phyloP scores from a whole-genome alignment of 2,329 filamentous ascomycete species.

The Trichoderma semiorbis region DNA sequence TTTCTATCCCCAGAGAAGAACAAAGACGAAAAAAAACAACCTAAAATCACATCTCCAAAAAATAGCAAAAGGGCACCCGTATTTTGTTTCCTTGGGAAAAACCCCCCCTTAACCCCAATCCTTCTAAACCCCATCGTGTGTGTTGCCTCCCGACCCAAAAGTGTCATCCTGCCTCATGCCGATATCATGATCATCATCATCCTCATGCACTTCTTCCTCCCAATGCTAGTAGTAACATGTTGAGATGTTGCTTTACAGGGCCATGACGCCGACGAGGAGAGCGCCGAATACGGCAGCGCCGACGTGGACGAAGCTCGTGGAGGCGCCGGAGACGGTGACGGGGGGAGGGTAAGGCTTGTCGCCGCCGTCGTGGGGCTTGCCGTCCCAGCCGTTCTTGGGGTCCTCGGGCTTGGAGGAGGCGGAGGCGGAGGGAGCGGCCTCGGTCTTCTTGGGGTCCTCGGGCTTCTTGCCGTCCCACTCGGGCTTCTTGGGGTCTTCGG shows the following conservation, averaged over 20 bases:
- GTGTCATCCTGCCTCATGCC: background rate
- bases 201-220: background rate
- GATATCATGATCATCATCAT: background rate
- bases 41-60: background rate
- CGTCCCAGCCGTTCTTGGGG: background rate
- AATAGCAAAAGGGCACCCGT: background rate
- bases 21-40: background rate
- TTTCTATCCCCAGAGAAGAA: conserved; percentile 11
- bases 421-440: background rate
- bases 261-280: conserved; percentile 28
- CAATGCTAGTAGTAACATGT: background rate
- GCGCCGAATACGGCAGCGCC: conserved; percentile 28
- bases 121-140: background rate
- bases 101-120: background rate
- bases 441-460: background rate
- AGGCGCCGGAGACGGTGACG: conserved; percentile 22
- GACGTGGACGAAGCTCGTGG: conserved; percentile 21
- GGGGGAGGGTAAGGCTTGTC: background rate
- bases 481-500: background rate
- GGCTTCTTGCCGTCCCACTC: background rate
- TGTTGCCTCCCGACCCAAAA: background rate
- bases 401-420: background rate
- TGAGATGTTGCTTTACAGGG: conserved; percentile 26
- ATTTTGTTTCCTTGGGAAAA: background rate
- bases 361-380: background rate